Conservation (phyloP, 345 rosid genomes). For the Euphorbia lathyris region DNA sequence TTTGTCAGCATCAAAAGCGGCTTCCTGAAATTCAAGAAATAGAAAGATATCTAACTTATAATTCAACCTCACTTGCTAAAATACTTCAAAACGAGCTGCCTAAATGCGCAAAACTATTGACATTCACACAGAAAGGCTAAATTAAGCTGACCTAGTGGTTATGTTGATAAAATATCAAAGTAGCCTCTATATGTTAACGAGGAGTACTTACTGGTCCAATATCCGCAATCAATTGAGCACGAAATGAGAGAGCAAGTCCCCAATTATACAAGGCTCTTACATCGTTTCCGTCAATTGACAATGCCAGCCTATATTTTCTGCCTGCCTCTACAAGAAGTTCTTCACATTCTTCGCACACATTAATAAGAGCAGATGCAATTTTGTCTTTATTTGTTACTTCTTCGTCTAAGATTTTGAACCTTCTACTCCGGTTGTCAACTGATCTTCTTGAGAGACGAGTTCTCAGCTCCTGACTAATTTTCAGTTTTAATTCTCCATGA, state of each 20-base stretch:
- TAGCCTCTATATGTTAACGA: no score
- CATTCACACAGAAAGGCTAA: conserved; percentile 1
- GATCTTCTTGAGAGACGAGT: conserved; percentile 37
- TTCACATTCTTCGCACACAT: conserved; percentile 64
- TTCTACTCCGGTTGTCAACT: conserved; percentile 25
- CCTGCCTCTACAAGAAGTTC: conserved; percentile 68
- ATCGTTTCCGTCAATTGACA: conserved; percentile 63
- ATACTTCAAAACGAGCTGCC: background rate
- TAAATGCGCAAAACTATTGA: background rate
- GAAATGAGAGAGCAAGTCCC: conserved; percentile 75
- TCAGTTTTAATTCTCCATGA: conserved; percentile 66
- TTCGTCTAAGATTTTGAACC: conserved; percentile 28
- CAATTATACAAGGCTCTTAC: conserved; percentile 64
- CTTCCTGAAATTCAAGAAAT: conserved; percentile 47
- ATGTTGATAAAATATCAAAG: background rate
- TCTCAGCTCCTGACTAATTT: conserved; percentile 58
- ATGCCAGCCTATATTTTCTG: conserved; percentile 53
- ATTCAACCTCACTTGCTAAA: background rate
- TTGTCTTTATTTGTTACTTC: conserved; percentile 31
- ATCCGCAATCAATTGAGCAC: conserved; percentile 69
- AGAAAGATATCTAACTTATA: background rate
- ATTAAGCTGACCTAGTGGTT: conserved; percentile 2
- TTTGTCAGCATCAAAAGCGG: conserved; percentile 68
- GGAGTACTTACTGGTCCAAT: conserved; percentile 71
- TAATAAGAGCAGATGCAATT: conserved; percentile 43